These are phyloP conservation scores for Hirsutella thompsonii DNA, from an alignment of 2,329 filamentous ascomycete species.

Conservation along the genomic window DNA sequence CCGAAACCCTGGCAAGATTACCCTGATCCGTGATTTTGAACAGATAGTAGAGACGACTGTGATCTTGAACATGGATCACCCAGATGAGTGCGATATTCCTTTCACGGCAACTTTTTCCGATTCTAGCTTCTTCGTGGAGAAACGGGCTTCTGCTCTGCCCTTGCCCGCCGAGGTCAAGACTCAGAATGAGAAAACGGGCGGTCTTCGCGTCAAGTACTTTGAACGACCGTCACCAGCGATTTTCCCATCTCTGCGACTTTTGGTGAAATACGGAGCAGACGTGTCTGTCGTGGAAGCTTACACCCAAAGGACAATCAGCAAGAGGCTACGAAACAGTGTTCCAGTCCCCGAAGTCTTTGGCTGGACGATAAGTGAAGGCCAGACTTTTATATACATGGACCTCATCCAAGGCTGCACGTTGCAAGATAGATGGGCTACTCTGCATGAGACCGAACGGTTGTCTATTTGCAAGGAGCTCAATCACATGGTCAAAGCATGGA, in stretches of 20 bases:
- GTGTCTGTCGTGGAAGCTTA: conserved; percentile 15
- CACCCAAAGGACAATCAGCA: conserved; percentile 14
- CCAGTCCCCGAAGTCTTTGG: conserved; percentile 22
- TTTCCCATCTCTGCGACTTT: conserved; percentile 17
- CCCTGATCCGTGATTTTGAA: too few relatives aligned
- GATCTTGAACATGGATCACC: too few relatives aligned
- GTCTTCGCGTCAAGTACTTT: conserved; percentile 7
- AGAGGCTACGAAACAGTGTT: conserved; percentile 11
- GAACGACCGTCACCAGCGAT: conserved; percentile 16
- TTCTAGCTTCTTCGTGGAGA: conserved; percentile 11
- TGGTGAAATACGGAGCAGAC: conserved; percentile 21
- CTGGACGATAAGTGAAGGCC: conserved; percentile 7
- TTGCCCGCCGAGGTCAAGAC: conserved; percentile 15
- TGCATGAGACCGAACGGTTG: conserved; percentile 9
- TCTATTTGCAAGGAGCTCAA: conserved; percentile 17
- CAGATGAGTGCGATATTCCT: not conserved
- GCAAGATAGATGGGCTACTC: conserved; percentile 7
- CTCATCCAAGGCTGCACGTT: conserved; percentile 10
- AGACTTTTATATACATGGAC: conserved; percentile 15
- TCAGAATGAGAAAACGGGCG: conserved; percentile 11
- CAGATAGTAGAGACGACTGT: too few relatives aligned
- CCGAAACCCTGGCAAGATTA: too few relatives aligned
- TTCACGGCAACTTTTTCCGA: not conserved
- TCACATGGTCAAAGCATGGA: conserved; percentile 9
- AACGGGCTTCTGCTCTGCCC: conserved; percentile 12